A percentile compares a stretch with the other conserved stretches of the same genome.
Evolutionary conservation across 208 protist species (phyloP).

Genomic region (Porcisia deanei): DNA sequence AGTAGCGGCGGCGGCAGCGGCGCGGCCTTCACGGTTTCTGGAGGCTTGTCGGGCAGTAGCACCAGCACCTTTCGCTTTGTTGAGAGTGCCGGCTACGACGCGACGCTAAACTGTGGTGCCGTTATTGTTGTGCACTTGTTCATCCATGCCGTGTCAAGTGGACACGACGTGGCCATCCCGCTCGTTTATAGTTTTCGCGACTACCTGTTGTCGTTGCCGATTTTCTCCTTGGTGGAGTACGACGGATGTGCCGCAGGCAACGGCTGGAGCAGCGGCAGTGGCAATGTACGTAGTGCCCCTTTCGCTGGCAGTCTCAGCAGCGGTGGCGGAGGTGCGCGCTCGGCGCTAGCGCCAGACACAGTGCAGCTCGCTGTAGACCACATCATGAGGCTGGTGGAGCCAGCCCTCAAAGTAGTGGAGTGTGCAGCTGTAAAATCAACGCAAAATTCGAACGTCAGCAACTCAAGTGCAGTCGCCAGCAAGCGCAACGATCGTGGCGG

Average conservation of each 20-base stretch:
- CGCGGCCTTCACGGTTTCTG: background rate
- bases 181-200: constrained; percentile 70
- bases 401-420: constrained; percentile 4
- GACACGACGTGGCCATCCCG: constrained; percentile 44
- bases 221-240: constrained; percentile 69
- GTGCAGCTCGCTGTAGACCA: constrained; percentile 63
- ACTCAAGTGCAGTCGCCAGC: background rate
- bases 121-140: constrained; percentile 84
- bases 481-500: background rate
- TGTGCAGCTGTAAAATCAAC: background rate
- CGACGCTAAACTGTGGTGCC: constrained; percentile 77
- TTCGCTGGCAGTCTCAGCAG: background rate
- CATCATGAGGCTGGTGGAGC: constrained; percentile 51
- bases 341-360: constrained; percentile 49
- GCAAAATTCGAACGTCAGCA: background rate
- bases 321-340: constrained; percentile 14
- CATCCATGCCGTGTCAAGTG: constrained; percentile 30
- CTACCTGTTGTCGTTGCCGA: constrained; percentile 65
- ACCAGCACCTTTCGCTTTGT: constrained; percentile 1
- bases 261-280: background rate
- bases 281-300: background rate
- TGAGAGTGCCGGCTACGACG: constrained; percentile 40
- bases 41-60: constrained; percentile 6
- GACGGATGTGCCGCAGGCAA: constrained; percentile 4
- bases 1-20: constrained; percentile 14